Evolutionary conservation across 306 rosid genomes (phyloP).

Genomic region (Mimosa bimucronata): DNA sequence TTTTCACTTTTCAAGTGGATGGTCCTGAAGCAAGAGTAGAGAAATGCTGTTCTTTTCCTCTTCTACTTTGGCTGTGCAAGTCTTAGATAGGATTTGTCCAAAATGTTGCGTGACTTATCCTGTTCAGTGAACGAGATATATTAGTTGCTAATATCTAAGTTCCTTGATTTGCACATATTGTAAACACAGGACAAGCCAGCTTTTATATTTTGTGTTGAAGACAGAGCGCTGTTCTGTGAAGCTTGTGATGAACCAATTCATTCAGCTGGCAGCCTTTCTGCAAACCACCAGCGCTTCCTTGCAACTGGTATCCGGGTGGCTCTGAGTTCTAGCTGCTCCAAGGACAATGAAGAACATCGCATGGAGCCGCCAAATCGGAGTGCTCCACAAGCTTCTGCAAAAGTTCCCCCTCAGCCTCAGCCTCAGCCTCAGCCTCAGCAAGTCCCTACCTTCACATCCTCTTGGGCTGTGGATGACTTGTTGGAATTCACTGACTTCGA

Average conservation of each 20-base stretch:
- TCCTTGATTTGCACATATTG: slow-evolving; percentile 20
- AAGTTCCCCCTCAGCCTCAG: slow-evolving; percentile 58
- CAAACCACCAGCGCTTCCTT: slow-evolving; percentile 91
- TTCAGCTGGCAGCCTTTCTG: slow-evolving; percentile 69
- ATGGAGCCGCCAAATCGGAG: slow-evolving; percentile 72
- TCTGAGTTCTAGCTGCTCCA: slow-evolving; percentile 58
- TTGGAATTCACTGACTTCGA: slow-evolving; percentile 71
- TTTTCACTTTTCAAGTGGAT: background rate
- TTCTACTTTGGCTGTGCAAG: background rate
- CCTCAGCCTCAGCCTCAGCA: slow-evolving; percentile 68
- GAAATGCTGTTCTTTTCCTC: background rate
- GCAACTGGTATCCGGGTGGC: slow-evolving; percentile 96
- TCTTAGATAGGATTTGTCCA: background rate
- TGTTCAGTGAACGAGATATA: slow-evolving; percentile 4
- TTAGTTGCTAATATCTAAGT: slow-evolving; percentile 18
- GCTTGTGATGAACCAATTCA: slow-evolving; percentile 96
- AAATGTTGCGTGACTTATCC: background rate
- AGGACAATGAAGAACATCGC: slow-evolving; percentile 52
- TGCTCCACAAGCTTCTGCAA: slow-evolving; percentile 51
- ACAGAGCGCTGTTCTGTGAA: slow-evolving; percentile 93
- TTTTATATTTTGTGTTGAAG: slow-evolving; percentile 95
- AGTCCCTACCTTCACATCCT: slow-evolving; percentile 56
- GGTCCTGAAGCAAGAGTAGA: background rate
- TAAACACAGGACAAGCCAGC: slow-evolving; percentile 84
- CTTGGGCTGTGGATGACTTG: slow-evolving; percentile 91